Evolutionary conservation across 306 rosid genomes (phyloP).

Genomic region (Rosa multiflora): DNA sequence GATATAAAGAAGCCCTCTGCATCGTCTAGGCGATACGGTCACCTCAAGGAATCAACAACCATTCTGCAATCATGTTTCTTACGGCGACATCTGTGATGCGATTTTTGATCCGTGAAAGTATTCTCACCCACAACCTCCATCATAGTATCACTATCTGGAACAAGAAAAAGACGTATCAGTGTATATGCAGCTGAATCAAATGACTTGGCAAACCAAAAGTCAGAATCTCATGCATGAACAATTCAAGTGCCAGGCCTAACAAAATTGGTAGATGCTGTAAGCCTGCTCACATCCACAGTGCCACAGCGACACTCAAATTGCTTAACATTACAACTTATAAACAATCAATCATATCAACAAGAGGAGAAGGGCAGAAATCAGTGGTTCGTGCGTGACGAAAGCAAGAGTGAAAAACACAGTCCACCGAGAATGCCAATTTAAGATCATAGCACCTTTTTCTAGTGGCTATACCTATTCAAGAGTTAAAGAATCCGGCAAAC

Average conservation of each 20-base stretch:
- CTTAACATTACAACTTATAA: background rate
- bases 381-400: background rate
- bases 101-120: slow-evolving; percentile 74
- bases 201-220: slow-evolving; percentile 18
- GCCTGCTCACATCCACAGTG: background rate
- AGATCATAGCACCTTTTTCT: background rate
- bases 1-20: background rate
- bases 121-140: slow-evolving; percentile 94
- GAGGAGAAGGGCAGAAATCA: background rate
- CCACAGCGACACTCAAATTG: background rate
- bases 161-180: slow-evolving; percentile 23
- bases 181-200: slow-evolving; percentile 21
- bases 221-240: slow-evolving; percentile 9
- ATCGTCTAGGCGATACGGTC: slow-evolving; percentile 7
- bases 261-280: background rate
- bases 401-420: background rate
- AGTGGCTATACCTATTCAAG: background rate
- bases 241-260: background rate
- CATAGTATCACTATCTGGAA: slow-evolving; percentile 53
- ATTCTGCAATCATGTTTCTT: slow-evolving; percentile 91
- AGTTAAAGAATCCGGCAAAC: background rate
- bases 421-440: background rate
- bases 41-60: slow-evolving; percentile 67
- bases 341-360: background rate
- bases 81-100: slow-evolving; percentile 90